A percentile compares a stretch with the other conserved stretches of the same genome.
phyloP scores from a whole-genome alignment of 768 basidiomycete species.

The Gymnopilus junonius region DNA sequence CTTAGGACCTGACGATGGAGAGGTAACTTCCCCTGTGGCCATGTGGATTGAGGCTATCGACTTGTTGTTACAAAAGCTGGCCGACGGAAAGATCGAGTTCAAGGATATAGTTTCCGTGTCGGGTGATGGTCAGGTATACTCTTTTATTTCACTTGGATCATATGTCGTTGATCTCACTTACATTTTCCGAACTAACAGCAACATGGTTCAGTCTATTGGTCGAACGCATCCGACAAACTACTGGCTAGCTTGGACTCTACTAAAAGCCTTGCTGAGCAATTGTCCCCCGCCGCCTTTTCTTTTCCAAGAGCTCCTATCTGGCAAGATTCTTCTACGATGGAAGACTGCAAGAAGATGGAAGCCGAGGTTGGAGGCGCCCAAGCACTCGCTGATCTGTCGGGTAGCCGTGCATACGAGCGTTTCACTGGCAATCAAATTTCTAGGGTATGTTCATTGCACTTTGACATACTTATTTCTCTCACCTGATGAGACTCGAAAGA shows the following conservation, averaged over 20 bases:
- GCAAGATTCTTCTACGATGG: constrained; percentile 88
- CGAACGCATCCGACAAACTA: constrained; percentile 49
- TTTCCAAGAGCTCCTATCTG: constrained; percentile 77
- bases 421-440: constrained; percentile 89
- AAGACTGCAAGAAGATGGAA: constrained; percentile 74
- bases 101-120: constrained; percentile 64
- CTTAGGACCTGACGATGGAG: constrained; percentile 65
- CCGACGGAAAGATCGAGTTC: constrained; percentile 61
- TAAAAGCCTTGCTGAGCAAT: constrained; percentile 58
- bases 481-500: constrained; percentile 39
- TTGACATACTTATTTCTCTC: neutral
- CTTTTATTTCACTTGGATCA: neutral
- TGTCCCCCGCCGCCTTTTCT: constrained; percentile 70
- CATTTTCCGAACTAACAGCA: constrained; percentile 53
- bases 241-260: constrained; percentile 58
- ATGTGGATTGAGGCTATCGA: constrained; percentile 92
- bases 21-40: constrained; percentile 78
- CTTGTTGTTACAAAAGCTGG: constrained; percentile 67
- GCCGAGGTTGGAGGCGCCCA: constrained; percentile 70
- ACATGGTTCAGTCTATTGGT: constrained; percentile 91
- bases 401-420: constrained; percentile 84
- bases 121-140: constrained; percentile 76
- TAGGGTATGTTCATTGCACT: constrained; percentile 52
- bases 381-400: constrained; percentile 73
- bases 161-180: neutral